Base-by-base conservation (phyloP, 139 green algal genomes). In the Chlorella sp. region DNA sequence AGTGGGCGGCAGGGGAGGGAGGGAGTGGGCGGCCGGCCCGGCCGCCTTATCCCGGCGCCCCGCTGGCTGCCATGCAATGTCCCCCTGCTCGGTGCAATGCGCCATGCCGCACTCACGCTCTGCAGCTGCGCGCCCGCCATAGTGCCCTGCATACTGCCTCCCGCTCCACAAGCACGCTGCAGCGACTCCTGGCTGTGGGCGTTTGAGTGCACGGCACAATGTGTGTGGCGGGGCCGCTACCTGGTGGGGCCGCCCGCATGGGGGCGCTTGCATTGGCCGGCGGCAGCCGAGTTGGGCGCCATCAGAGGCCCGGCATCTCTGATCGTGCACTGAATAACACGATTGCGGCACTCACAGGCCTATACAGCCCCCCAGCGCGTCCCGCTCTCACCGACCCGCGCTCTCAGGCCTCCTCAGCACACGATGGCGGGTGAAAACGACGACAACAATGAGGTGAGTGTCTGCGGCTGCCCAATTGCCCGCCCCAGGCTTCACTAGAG, bases 371-470 rank as follows among this genome's bases (percentile, higher is more conserved):
- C 15, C 51, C 51, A 21, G 12, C 15, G 11, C 51, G 11, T 15
- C 51, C 12, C 51, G 51, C 51, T 21, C 12, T 2, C 15, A 20
- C 51, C 18, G 51, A 60, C 51, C 51, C 51, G 51, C 51, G 51
- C 51, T 15, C 13, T 3, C 51, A 60, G 51, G 51, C 51, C 15
- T 60, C 51, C 51, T 3, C 51, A 60, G 15, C 9, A 2, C 51
- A 21, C 51, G 51, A 60, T 60, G 51, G 51, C 51, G 51, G 51
- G 11, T 23, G 51, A 60, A 2, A 60, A 60, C 11, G 83, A 85
- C 11, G 82, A 90, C 41, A 74, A 73, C n/a, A 74, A 89, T 28
- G 76, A 82, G 76, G 64, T 36, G 20, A 60, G 3, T 9, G 12
- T 60, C 15, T 21, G 11, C 51, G 21, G 13, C 9, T 3, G 9